phyloP scores from a whole-genome alignment of 78 protist genomes.

The Acrasis kona region DNA sequence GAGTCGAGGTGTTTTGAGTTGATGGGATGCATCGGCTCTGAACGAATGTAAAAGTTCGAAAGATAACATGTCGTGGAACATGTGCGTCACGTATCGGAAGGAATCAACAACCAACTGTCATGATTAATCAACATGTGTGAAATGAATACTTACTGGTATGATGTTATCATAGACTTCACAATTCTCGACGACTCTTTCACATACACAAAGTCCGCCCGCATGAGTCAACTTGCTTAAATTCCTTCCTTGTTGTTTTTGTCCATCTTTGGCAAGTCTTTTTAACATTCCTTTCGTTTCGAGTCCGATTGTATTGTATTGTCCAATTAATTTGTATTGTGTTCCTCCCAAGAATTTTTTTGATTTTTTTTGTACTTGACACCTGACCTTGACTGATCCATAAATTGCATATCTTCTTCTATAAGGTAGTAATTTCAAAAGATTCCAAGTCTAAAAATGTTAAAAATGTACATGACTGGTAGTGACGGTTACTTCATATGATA shows the following conservation, averaged over 20 bases:
- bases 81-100: background rate
- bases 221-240: slow-evolving; percentile 11
- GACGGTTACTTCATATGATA: too few relatives aligned
- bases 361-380: too few relatives aligned
- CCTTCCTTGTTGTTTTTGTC: slow-evolving; percentile 17
- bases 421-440: background rate
- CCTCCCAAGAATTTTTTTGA: too few relatives aligned
- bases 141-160: too few relatives aligned
- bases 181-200: slow-evolving; percentile 13
- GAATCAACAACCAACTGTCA: slow-evolving; percentile 19
- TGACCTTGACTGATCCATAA: background rate
- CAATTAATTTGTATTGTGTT: too few relatives aligned
- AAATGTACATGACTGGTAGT: too few relatives aligned
- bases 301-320: too few relatives aligned
- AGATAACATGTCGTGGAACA: slow-evolving; percentile 2
- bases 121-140: too few relatives aligned
- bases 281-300: background rate
- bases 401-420: background rate
- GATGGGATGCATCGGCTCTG: background rate
- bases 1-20: too few relatives aligned
- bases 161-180: slow-evolving; percentile 25
- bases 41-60: background rate
- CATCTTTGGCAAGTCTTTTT: slow-evolving; percentile 19
- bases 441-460: background rate
- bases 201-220: background rate